Percentiles rank a stretch among this genome's conserved stretches.
Evolutionary conservation across 2,329 filamentous ascomycete genomes (phyloP).

Genomic region (Pestalotiopsis sp.): DNA sequence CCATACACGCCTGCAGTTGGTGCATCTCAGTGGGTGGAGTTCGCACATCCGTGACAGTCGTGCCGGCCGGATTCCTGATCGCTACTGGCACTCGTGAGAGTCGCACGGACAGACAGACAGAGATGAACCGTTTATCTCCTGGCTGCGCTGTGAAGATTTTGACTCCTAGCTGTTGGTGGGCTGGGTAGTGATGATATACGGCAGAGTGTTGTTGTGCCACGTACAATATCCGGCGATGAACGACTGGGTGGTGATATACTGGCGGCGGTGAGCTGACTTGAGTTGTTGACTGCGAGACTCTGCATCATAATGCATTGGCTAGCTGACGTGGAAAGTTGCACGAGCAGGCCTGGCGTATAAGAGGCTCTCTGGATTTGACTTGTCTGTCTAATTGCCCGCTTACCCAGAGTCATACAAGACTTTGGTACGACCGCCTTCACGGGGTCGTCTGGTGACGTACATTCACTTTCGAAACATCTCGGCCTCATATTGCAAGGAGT

Average conservation of each 20-base stretch:
- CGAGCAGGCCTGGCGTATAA: not conserved
- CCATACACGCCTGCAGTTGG: conserved; percentile 32
- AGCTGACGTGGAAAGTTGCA: not conserved
- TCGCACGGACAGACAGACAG: not conserved
- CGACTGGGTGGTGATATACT: no score
- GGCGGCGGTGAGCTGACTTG: no score
- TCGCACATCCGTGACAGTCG: conserved; percentile 33
- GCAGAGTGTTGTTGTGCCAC: no score
- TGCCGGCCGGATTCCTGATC: not conserved
- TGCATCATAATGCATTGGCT: not conserved
- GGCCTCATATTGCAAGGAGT: not conserved
- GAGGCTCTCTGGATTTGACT: no score
- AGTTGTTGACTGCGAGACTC: no score
- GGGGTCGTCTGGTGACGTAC: not conserved
- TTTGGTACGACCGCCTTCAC: not conserved
- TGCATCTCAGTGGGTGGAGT: conserved; percentile 33
- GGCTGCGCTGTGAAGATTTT: no score
- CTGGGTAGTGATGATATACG: no score
- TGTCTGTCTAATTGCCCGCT: no score
- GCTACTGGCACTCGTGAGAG: not conserved
- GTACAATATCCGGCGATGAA: no score
- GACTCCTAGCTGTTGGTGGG: no score
- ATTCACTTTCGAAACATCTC: not conserved
- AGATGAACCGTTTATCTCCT: no score
- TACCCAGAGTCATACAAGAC: no score